These are phyloP conservation scores for Cladophialophora yegresii DNA, from an alignment of 2,329 filamentous ascomycete species.

Conservation along the genomic window DNA sequence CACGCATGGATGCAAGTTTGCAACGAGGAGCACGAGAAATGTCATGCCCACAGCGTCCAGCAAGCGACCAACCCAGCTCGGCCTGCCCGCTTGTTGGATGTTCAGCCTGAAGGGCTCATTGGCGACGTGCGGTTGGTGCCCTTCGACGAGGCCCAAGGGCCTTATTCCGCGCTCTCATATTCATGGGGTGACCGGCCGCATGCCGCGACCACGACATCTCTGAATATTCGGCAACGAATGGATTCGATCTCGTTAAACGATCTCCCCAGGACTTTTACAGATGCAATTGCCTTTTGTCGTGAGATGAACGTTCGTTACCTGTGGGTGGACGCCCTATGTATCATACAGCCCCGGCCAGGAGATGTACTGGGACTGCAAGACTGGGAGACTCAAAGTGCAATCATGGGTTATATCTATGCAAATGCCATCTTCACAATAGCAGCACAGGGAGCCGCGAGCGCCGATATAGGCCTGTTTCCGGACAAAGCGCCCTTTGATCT, in stretches of 20 bases:
- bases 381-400: slow-evolving; percentile 6
- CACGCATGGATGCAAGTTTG: slow-evolving; percentile 2
- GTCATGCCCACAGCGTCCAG: neutral
- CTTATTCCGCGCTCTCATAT: slow-evolving; percentile 3
- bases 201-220: slow-evolving; percentile 3
- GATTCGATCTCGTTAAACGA: neutral
- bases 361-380: neutral
- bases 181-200: slow-evolving; percentile 6
- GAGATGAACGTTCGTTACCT: slow-evolving; percentile 2
- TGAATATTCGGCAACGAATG: neutral
- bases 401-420: slow-evolving; percentile 6
- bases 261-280: neutral
- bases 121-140: neutral
- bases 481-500: slow-evolving; percentile 1
- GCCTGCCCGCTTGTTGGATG: slow-evolving; percentile 5
- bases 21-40: neutral
- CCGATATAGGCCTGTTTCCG: slow-evolving; percentile 7
- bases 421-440: slow-evolving; percentile 6
- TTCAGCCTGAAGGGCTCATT: neutral
- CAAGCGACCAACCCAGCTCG: slow-evolving; percentile 2
- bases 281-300: slow-evolving; percentile 6
- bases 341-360: neutral
- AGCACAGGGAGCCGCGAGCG: slow-evolving; percentile 1
- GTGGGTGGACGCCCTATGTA: slow-evolving; percentile 3
- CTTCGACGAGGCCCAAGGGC: neutral